Base-by-base conservation (phyloP, 257 asterid genomes). In the Ilex asprella region DNA sequence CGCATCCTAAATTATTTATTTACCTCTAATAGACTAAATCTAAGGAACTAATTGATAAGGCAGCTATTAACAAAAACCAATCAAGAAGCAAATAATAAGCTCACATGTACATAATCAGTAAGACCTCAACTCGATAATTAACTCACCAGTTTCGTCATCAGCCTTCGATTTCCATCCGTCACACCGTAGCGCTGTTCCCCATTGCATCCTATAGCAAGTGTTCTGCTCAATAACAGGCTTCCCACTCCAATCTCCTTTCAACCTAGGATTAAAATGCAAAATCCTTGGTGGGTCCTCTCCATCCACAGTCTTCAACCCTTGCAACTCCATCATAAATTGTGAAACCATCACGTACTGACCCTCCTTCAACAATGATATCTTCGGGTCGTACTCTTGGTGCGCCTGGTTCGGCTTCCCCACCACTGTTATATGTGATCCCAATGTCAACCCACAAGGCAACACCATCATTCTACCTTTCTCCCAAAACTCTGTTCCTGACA, bases 181-280 rank as follows among this genome's bases (percentile, higher is more conserved):
- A 39, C 98, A 91, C 60, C 96, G 60, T 63, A 86, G 96, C 0
- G 98, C 76, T 1, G 92, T 76, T 15, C 98, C 98, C 98, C 98
- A 91, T 67, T 91, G 96, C 96, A 84, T 86, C 67, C 98, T 82
- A 46, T 88, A 91, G 76, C 98, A 91, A 55, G 96, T 91, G 66
- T 91, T 91, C 67, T 79, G 89, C 86, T 88, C 98, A 60, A 86
- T 88, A 56, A 91, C 96, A 35, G 98, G 96, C 76, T 77, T 84
- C 50, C 90, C 96, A 72, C 94, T 86, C 96, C 96, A 91, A 81
- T 91, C 98, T 64, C 98, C 98, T 61, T 83, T 88, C 79, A 91
- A 73, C 64, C 96, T 55, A 0, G 98, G 98, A 73, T 91, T 91
- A 10, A 87, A 75, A 81, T 91, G 98, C 78, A 91, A 67, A 46